A percentile compares a stretch with the other conserved stretches of the same genome.
Conservation (phyloP, 1,139 yeast species). For the Magnusiomyces suaveolens region DNA sequence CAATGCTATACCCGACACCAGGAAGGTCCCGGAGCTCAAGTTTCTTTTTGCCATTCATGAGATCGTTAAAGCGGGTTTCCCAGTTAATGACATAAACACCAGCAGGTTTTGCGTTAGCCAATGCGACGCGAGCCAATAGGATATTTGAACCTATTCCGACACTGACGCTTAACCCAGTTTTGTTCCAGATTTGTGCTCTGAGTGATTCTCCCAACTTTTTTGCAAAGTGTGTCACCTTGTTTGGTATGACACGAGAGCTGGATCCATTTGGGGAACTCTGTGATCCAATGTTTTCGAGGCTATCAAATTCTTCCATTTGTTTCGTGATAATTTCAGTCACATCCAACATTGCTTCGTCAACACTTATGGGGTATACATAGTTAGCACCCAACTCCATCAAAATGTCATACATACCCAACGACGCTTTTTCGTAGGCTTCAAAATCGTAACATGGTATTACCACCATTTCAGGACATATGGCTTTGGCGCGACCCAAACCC, state of each 20-base stretch:
- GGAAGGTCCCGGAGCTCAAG: slow-evolving; percentile 54
- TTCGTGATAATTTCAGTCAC: slow-evolving; percentile 31
- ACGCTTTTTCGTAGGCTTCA: slow-evolving; percentile 55
- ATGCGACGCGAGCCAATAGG: slow-evolving; percentile 67
- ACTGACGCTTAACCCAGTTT: slow-evolving; percentile 58
- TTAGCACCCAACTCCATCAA: slow-evolving; percentile 40
- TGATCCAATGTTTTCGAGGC: not conserved
- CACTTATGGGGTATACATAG: slow-evolving; percentile 69
- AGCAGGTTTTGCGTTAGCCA: slow-evolving; percentile 69
- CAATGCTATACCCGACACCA: slow-evolving; percentile 64
- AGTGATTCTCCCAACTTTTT: slow-evolving; percentile 34
- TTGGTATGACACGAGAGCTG: not conserved
- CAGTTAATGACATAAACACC: slow-evolving; percentile 41
- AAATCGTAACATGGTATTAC: slow-evolving; percentile 63
- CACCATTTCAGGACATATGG: slow-evolving; percentile 51
- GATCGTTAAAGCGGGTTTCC: not conserved
- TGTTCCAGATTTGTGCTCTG: slow-evolving; percentile 37
- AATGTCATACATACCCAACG: slow-evolving; percentile 44
- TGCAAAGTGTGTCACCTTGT: not conserved
- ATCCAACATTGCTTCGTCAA: slow-evolving; percentile 83
- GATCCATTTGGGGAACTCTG: not conserved
- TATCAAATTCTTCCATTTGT: not conserved
- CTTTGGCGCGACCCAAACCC: slow-evolving; percentile 68
- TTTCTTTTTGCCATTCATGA: not conserved
- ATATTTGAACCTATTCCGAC: slow-evolving; percentile 68